Evolutionary conservation across 176 grass and related monocot genomes (phyloP).

Genomic region (Cymbopogon citratus): DNA sequence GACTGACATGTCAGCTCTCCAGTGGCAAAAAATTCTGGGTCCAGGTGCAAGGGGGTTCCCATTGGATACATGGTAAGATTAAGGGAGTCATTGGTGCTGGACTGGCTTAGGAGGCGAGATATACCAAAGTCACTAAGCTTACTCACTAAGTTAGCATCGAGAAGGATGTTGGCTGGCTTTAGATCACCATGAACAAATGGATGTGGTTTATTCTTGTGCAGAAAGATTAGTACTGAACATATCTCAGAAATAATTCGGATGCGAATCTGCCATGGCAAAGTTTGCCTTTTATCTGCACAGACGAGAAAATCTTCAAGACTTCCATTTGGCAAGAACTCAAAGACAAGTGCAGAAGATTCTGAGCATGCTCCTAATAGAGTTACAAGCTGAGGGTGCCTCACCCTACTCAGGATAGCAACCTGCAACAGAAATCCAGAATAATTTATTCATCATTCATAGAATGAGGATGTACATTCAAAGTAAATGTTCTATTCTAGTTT

Average conservation of each 20-base stretch:
- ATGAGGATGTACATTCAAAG: not conserved
- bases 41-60: conserved; percentile 40
- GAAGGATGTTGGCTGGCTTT: conserved; percentile 46
- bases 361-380: conserved; percentile 36
- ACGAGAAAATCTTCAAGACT: conserved; percentile 50
- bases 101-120: conserved; percentile 34
- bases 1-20: conserved; percentile 42
- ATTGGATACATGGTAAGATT: conserved; percentile 36
- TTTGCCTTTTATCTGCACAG: conserved; percentile 32
- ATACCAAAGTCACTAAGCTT: conserved; percentile 49
- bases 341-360: conserved; percentile 33
- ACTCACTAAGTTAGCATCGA: conserved; percentile 39
- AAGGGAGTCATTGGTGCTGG: conserved; percentile 30
- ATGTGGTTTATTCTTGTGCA: conserved; percentile 48
- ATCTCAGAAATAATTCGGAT: conserved; percentile 36
- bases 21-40: conserved; percentile 40
- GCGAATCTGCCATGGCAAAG: conserved; percentile 24
- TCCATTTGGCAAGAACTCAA: conserved; percentile 46
- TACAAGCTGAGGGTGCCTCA: conserved; percentile 46
- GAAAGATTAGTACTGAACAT: conserved; percentile 38
- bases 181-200: conserved; percentile 48
- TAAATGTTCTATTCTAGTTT: not conserved
- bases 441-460: not conserved
- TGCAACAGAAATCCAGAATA: conserved; percentile 19
- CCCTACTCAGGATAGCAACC: conserved; percentile 46